Evolutionary conservation across 139 green algal species (phyloP).

Genomic region (Tetradesmus obliquus): DNA sequence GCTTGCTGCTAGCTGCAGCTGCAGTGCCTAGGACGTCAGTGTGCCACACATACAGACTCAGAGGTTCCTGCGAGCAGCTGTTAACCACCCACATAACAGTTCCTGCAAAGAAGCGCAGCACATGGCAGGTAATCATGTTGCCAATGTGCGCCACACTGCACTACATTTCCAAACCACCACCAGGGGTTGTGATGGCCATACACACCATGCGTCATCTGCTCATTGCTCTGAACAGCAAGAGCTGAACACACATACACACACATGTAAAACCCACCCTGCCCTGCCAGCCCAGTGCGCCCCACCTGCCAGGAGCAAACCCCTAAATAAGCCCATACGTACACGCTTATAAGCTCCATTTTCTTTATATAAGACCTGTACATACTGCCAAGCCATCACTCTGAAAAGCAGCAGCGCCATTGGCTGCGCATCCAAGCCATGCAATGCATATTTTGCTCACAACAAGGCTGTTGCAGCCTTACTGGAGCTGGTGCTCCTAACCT

Average conservation of each 20-base stretch:
- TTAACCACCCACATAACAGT: too few species aligned
- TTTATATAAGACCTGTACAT: too few species aligned
- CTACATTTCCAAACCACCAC: too few species aligned
- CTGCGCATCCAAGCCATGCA: neutral
- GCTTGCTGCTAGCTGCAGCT: too few species aligned
- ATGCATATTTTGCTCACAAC: neutral
- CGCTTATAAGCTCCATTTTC: too few species aligned
- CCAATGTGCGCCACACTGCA: too few species aligned
- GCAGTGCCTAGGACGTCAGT: too few species aligned
- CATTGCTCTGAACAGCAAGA: too few species aligned
- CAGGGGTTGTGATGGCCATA: neutral
- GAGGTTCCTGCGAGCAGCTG: too few species aligned
- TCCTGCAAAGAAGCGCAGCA: too few species aligned
- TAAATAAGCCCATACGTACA: neutral
- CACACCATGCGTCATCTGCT: neutral
- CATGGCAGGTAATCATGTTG: too few species aligned
- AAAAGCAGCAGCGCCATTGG: neutral
- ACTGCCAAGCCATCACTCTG: neutral
- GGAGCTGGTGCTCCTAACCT: neutral
- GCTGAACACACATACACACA: neutral
- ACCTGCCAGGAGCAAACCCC: neutral
- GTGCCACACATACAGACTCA: too few species aligned
- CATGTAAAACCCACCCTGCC: neutral
- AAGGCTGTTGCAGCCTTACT: neutral
- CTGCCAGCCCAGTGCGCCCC: neutral